Base-by-base conservation (phyloP, 768 basidiomycete species). In the Udeniomyces megalosporus region DNA sequence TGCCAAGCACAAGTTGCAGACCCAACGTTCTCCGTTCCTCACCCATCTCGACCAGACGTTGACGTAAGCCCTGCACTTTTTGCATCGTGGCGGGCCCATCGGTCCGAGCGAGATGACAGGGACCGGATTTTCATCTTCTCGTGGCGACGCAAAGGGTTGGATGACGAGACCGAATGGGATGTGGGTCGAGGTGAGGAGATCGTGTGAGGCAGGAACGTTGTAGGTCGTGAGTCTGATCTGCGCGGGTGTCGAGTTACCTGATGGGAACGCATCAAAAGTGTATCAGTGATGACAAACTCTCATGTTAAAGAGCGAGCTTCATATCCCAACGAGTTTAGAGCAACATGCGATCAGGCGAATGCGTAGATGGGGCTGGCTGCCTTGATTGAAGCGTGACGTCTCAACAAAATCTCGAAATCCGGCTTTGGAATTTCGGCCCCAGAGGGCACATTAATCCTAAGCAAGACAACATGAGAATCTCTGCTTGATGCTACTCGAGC, bases 21-120 rank as follows among this genome's bases (percentile, higher is more conserved):
- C 82, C 88, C 92, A 99, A 67, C 78, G 81, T 62, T 79, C 78
- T 5, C 95, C 95, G 2, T 86, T 86, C 10, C 84, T 80, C 22
- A 80, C 75, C 83, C 88, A 99, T 28, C 76, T 76, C 72, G 85
- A 89, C 90, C 90, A 97, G 0, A 91, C 86, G 70, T 96, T 97
- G 68, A 99, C 78, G 72, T 97, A 99, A 0, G 79, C 88, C 67
- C 88, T 79, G 73, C 95, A 99, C 35, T 80, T 77, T 49, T 78
- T 80, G 69, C 95, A 99, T 34, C 95, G 80, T 26, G 85, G 80
- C 14, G 93, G 95, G 14, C 90, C 91, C 1, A 77, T 76, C 5
- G 83, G 84, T n/a, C 69, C 71, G 34, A 82, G 80, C 59, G 86
- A 81, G 4, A 96, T 82, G 5, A 88, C 67, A 0, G 90, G 88